A percentile compares a stretch with the other conserved stretches of the same genome.
Conservation (phyloP, 192 early-diverging fungal genomes). For the Phycomyces blakesleeanus region DNA sequence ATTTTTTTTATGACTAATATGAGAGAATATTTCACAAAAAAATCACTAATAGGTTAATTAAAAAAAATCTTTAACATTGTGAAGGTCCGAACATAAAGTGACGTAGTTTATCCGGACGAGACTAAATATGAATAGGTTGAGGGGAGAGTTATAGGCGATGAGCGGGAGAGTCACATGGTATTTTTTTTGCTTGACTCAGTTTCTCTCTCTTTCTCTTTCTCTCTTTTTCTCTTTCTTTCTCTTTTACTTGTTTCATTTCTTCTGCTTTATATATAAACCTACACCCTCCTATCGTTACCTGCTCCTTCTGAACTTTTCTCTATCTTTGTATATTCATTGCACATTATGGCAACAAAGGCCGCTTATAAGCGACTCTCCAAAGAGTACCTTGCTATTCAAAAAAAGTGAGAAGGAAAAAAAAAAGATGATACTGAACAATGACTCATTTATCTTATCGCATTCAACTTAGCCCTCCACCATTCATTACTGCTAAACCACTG, state of each 20-base stretch:
- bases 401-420: slow-evolving; percentile 33
- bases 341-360: slow-evolving; percentile 73
- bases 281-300: no score
- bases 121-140: no score
- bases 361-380: slow-evolving; percentile 76
- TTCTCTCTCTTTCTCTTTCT: no score
- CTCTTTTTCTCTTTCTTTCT: neutral
- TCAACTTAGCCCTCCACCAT: slow-evolving; percentile 79
- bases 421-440: neutral
- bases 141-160: no score
- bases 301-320: neutral
- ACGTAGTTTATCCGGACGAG: no score
- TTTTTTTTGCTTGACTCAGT: no score
- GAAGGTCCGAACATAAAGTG: no score
- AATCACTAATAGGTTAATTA: no score
- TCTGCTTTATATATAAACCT: neutral
- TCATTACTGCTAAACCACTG: slow-evolving; percentile 85
- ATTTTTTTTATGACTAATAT: no score
- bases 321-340: neutral
- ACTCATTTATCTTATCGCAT: neutral
- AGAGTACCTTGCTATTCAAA: slow-evolving; percentile 74
- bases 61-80: no score
- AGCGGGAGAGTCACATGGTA: no score
- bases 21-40: no score
- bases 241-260: neutral